Base-by-base conservation (phyloP, 23 red algal genomes). In the Agarophyton chilense region DNA sequence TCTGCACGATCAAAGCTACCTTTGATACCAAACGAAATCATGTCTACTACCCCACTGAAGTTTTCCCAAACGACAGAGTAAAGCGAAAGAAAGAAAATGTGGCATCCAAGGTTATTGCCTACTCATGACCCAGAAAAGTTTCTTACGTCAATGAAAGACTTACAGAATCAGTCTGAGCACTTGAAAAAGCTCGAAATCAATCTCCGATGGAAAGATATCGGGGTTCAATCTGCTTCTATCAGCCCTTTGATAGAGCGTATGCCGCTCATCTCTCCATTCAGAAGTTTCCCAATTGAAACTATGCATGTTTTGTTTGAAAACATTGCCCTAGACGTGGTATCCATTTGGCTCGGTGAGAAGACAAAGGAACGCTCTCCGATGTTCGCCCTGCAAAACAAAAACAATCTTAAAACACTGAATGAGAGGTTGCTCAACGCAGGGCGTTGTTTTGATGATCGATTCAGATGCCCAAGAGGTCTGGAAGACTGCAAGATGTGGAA, bases 251-350 rank as follows among this genome's bases (percentile, higher is more conserved):
- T 52, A 24, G 28, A 34, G 10, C 28, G 36, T 78, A 78, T n/a
- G n/a, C n/a, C n/a, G n/a, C n/a, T n/a, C n/a, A n/a, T n/a, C n/a
- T n/a, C n/a, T n/a, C n/a, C n/a, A 44, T 78, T 78, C 24, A 3
- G 10, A 21, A 51, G 45, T 25, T 78, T 52, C 26, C 46, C 73
- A 39, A 56, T 78, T 7, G 73, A 78, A n/a, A 46, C 10, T 2
- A 78, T 78, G 73, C 73, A 78, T 78, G 6, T 78, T 2, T 18
- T 78, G 44, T 78, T 54, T 28, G 73, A 78, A 21, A 78, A 78
- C 31, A 56, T 78, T 56, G 73, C 73, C 7, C 73, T 45, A 0
- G 28, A 78, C 34, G 3, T 78, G 6, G 2, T 78, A 10, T 78
- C 73, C 18, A 52, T 78, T 2, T 54, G 73, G 45, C 1, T 46